Conservation (phyloP, 495 filamentous ascomycete species). For the Sordaria brevicollis region DNA sequence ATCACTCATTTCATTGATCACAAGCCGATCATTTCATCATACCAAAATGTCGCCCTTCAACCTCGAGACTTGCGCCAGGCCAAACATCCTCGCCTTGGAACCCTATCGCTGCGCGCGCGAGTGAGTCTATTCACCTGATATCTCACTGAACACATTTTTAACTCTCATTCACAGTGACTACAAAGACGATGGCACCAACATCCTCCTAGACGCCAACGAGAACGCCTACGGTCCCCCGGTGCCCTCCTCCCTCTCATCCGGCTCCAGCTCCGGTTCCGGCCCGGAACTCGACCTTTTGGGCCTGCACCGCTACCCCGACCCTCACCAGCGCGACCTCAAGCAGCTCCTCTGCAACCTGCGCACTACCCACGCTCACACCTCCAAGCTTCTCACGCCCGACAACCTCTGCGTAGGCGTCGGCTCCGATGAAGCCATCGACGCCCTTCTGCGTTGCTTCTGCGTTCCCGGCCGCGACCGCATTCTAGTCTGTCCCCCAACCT, state of each 20-base stretch:
- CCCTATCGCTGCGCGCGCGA: slow-evolving; percentile 81
- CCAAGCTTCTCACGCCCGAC: slow-evolving; percentile 60
- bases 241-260: slow-evolving; percentile 11
- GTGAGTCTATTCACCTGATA: slow-evolving; percentile 40
- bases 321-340: slow-evolving; percentile 82
- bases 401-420: slow-evolving; percentile 94
- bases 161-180: slow-evolving; percentile 61
- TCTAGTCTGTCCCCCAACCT: slow-evolving; percentile 89
- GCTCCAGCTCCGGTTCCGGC: slow-evolving; percentile 14
- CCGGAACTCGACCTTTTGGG: slow-evolving; percentile 58
- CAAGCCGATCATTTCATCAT: background rate
- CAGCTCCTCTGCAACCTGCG: slow-evolving; percentile 77
- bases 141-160: slow-evolving; percentile 17
- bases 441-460: slow-evolving; percentile 86
- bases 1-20: background rate
- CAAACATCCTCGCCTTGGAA: slow-evolving; percentile 72
- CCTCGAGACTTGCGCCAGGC: slow-evolving; percentile 67
- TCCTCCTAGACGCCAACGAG: slow-evolving; percentile 95
- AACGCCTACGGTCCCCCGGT: slow-evolving; percentile 83
- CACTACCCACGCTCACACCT: slow-evolving; percentile 72
- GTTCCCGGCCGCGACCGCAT: slow-evolving; percentile 77
- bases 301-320: slow-evolving; percentile 92
- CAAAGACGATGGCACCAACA: slow-evolving; percentile 95
- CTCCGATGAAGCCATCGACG: slow-evolving; percentile 93
- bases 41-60: slow-evolving; percentile 51